Evolutionary conservation across 1,284 basidiomycete genomes (phyloP).

Genomic region (Volvariella surrecta): DNA sequence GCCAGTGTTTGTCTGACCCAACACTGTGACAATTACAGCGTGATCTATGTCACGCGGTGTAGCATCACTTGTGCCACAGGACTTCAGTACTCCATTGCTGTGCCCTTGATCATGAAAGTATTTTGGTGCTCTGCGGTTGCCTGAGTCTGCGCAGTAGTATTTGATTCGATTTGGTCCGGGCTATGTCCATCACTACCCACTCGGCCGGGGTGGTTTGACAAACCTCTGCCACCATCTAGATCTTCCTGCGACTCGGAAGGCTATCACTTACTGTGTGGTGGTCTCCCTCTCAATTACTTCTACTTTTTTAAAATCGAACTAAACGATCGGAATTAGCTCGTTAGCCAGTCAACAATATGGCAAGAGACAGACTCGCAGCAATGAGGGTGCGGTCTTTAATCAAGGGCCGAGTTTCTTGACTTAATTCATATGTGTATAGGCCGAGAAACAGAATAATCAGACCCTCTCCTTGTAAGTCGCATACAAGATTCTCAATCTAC

Average conservation of each 20-base stretch:
- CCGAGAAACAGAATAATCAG: slow-evolving; percentile 55
- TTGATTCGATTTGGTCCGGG: slow-evolving; percentile 6
- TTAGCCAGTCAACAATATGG: slow-evolving; percentile 34
- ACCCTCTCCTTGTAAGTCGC: no score
- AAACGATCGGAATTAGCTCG: background rate
- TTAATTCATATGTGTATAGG: slow-evolving; percentile 30
- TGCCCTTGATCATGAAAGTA: no score
- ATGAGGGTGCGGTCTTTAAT: slow-evolving; percentile 60
- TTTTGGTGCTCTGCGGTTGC: no score
- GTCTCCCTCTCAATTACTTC: background rate
- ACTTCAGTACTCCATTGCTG: no score
- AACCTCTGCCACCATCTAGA: background rate
- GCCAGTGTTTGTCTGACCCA: no score
- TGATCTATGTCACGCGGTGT: no score
- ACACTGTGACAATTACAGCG: no score
- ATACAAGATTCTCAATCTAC: no score
- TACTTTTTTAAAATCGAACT: background rate
- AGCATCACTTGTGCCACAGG: no score
- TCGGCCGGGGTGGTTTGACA: background rate
- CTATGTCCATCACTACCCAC: background rate
- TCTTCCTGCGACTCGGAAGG: background rate
- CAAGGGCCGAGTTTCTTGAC: slow-evolving; percentile 15
- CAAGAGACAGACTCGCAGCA: slow-evolving; percentile 76
- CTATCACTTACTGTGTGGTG: background rate
- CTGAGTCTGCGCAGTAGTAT: no score